A percentile compares a stretch with the other conserved stretches of the same genome.
Evolutionary conservation across 164 flowering plant genomes (phyloP).

Genomic region (Liriodendron chinense): DNA sequence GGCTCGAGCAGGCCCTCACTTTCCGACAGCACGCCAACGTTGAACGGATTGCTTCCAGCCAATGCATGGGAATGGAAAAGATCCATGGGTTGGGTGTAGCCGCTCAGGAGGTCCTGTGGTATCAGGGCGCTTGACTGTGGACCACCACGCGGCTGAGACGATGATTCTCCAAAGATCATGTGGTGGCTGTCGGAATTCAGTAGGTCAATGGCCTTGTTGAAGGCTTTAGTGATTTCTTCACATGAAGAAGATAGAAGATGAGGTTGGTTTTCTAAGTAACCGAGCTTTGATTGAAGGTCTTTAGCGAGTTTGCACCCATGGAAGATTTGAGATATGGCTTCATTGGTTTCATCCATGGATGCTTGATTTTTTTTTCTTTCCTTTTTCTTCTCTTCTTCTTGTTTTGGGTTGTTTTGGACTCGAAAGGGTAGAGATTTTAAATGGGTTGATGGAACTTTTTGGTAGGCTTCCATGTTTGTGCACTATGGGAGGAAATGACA

Average conservation of each 20-base stretch:
- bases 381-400: neutral
- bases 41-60: neutral
- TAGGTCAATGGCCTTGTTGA: constrained; percentile 2
- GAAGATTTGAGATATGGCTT: neutral
- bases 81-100: neutral
- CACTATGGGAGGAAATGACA: neutral
- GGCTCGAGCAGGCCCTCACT: neutral
- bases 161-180: neutral
- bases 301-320: constrained; percentile 8
- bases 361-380: neutral
- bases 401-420: neutral
- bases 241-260: neutral
- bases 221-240: constrained; percentile 1
- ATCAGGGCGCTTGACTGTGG: neutral
- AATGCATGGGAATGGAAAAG: neutral
- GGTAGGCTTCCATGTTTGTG: neutral
- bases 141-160: neutral
- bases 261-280: neutral
- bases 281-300: constrained; percentile 3
- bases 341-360: neutral
- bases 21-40: neutral
- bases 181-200: neutral
- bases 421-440: neutral
- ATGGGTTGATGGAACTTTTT: neutral
- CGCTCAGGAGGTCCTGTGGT: neutral